Evolutionary conservation across 2,329 filamentous ascomycete species (phyloP), one percentile per base, ranked within the genome.

Genomic region (Zymoseptoria passerinii): DNA sequence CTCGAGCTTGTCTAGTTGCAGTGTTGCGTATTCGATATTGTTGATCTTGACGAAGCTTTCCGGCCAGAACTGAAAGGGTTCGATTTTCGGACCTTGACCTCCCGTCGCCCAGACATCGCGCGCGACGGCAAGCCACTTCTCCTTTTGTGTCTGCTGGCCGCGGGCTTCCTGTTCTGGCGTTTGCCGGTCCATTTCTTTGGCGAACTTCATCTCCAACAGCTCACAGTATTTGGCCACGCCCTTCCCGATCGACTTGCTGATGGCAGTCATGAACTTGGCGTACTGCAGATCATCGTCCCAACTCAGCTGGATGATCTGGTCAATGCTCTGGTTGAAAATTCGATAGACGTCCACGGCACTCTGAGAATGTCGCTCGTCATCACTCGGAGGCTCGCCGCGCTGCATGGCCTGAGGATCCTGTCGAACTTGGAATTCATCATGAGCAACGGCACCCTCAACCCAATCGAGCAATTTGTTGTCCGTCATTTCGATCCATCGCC

Each of bases 1-100:
- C 71, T 97, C 92, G 6, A 99, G 80, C 72, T 89, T 90, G 71
- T 99, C 94, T 55, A 99, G 81, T 69, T 95, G 90, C 58, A 91
- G 83, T 76, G 95, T 91, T 4, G 92, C 92, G 74, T 90, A 97
- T 74, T 96, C 92, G 64, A 99, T 86, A 69, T 99, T 95, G 79
- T 99, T 99, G 66, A 99, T 82, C 75, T 97, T 99, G 62, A 99
- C 91, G 67, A 99, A 88, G 4, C 92, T 96, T 83, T 96, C 89
- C 2, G 90, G 85, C 66, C 91, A 94, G 76, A 99, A 99, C 63
- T 97, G 92, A 74, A 97, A 99, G 0, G 94, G 94, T 69, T 96
- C 92, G 48, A 94, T 86, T 73, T 92, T 95, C 62, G 96, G 92
- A 72, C 92, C 95, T 64, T 86, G 88, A n/a, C 65, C 66, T 9